Evolutionary conservation across 257 asterid genomes (phyloP), one percentile per base, ranked within the genome.

Genomic region (Solanum dulcamara): DNA sequence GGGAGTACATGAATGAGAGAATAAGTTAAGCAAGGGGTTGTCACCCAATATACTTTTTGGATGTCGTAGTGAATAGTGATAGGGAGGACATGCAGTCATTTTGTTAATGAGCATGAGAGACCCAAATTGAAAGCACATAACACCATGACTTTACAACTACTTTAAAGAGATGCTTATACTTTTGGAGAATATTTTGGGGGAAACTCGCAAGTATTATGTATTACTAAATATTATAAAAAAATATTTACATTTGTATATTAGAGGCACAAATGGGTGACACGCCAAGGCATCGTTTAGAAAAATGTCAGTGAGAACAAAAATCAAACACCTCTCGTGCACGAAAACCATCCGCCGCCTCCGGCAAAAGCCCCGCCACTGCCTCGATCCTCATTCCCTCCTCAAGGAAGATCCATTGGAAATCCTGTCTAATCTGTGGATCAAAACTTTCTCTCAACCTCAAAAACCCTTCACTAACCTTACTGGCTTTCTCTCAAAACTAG

Each of bases 401-500:
- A 96, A 93, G 79, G 94, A 96, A 86, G 98, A 95, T 57, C 98
- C 99, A 0, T 70, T 96, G 67, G 91, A 93, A 87, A 89, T 92
- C 44, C 93, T 96, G 0, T 93, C 98, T 0, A 92, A 92, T 87
- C 91, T 96, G 46, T 96, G 99, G 98, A 96, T 92, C 37, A 95
- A 93, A 84, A 92, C 98, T 53, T 96, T 92, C 91, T 88, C 98
- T 64, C 91, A 92, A 89, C 90, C 91, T 53, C 87, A 87, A 37
- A 92, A 92, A 55, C 94, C 97, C 87, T 93, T 94, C 90, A 83
- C 88, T 71, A 94, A 94, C 81, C 98, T 96, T 87, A 88, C 97
- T 81, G 98, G 98, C 80, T 95, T 96, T 88, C 93, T 96, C 88
- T 90, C 97, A 2, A 95, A 96, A 83, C 88, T 93, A 84, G 98